A percentile compares a stretch with the other conserved stretches of the same genome.
phyloP scores from a whole-genome alignment of 2,329 filamentous ascomycete genomes.

The Calonectria leucothoes region DNA sequence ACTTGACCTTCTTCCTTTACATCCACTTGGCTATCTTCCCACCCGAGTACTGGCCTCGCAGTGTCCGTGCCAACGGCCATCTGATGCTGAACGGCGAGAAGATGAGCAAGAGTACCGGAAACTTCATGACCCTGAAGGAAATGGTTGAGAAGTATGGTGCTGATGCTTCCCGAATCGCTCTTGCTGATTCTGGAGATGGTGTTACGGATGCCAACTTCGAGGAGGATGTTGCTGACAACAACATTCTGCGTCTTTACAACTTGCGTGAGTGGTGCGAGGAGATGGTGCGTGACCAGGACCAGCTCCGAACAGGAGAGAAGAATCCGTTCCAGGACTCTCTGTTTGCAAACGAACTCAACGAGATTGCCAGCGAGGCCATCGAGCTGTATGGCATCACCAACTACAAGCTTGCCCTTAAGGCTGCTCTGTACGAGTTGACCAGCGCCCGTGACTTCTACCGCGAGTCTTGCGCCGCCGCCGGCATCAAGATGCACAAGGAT shows the following conservation, averaged over 20 bases:
- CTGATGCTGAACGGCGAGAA: conserved; percentile 96
- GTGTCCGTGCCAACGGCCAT: conserved; percentile 91
- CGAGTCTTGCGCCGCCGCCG: conserved; percentile 80
- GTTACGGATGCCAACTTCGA: conserved; percentile 98
- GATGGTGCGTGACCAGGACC: conserved; percentile 74
- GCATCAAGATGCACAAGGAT: conserved; percentile 88
- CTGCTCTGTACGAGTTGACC: conserved; percentile 91
- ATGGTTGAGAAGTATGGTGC: conserved; percentile 93
- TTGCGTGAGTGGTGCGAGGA: conserved; percentile 95
- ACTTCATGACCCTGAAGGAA: conserved; percentile 92
- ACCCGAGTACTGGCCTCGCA: conserved; percentile 87
- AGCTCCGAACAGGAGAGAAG: conserved; percentile 79
- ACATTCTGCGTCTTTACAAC: conserved; percentile 84
- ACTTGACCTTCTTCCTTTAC: conserved; percentile 96
- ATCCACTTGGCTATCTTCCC: conserved; percentile 92
- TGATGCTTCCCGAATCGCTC: conserved; percentile 89
- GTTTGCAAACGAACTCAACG: conserved; percentile 94
- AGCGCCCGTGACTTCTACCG: conserved; percentile 91
- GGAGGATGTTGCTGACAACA: conserved; percentile 92
- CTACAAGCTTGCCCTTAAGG: conserved; percentile 85
- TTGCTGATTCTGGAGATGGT: conserved; percentile 94
- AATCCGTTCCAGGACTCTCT: conserved; percentile 87
- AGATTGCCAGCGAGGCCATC: conserved; percentile 80
- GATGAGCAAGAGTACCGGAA: conserved; percentile 98
- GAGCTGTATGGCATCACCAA: conserved; percentile 83